Evolutionary conservation across 2,329 filamentous ascomycete genomes (phyloP), one percentile per base, ranked within the genome.

Genomic region (Hypoxylon sp.): DNA sequence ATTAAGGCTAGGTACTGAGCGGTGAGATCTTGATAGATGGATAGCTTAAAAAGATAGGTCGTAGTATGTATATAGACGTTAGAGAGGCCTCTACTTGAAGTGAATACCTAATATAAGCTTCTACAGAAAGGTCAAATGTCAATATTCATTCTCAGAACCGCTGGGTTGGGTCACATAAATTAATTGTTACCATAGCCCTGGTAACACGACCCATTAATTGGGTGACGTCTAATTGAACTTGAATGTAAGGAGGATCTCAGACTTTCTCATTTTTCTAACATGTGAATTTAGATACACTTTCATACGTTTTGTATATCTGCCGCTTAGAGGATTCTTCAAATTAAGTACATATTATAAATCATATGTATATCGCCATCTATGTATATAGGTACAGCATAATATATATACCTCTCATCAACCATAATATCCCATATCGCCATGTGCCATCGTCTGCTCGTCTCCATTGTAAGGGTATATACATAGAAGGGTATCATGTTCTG

Each of bases 401-500:
- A 36, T 63, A 66, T 9, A 9, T 6, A 30, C 17, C n/a, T n/a
- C n/a, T 50, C 52, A 28, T 45, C 43, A 45, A 10, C 48, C 32
- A 28, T 64, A 13, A 21, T n/a, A 30, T 48, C 11, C 52, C 36
- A 5, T 36, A 48, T 25, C 48, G 5, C 45, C 48, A 36, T 14
- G 19, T 51, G 14, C 55, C 28, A 14, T 58, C 52, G 19, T 60
- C 14, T 14, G 23, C 41, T 59, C 61, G 41, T 67, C 49, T 60
- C 19, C n/a, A n/a, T n/a, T n/a, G n/a, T 11, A 17, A 46, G 32
- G 17, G 32, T 50, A 53, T 34, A 61, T 28, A 43, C 19, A 2
- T 53, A 60, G 57, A 30, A 46, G 61, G 65, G 61, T 68, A 69
- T 64, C 60, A 65, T 65, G 57, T 58, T 64, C 25, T 30, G 51